Conservation (phyloP, 176 grass and related monocot species). For the Hsuehochloa calcarea region DNA sequence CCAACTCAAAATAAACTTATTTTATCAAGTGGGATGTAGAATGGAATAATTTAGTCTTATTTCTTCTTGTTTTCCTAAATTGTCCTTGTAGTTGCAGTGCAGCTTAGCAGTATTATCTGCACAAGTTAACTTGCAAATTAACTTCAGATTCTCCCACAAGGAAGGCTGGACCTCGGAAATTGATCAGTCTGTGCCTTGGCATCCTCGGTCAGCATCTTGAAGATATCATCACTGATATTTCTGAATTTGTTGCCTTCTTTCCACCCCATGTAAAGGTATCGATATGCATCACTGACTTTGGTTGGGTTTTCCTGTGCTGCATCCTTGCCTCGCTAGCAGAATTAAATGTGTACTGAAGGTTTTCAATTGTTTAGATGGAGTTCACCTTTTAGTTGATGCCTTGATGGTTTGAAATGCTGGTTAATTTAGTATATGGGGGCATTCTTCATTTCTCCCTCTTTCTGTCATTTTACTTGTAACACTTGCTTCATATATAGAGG, state of each 20-base stretch:
- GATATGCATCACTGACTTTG: background rate
- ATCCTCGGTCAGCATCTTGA: conserved; percentile 87
- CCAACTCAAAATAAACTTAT: background rate
- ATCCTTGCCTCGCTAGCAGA: background rate
- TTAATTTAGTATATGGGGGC: background rate
- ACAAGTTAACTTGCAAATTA: background rate
- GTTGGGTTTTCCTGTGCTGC: background rate
- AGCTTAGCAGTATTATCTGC: background rate
- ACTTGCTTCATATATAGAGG: background rate
- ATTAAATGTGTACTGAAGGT: background rate
- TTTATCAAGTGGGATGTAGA: background rate
- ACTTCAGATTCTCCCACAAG: conserved; percentile 61
- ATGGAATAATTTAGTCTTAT: background rate
- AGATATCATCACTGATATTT: conserved; percentile 75
- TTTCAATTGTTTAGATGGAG: background rate
- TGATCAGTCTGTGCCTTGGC: conserved; percentile 82
- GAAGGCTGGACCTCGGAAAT: conserved; percentile 60
- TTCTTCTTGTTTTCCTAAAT: background rate
- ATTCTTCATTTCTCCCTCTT: background rate
- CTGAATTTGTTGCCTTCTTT: conserved; percentile 63
- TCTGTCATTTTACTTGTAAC: conserved; percentile 12
- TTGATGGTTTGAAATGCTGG: background rate
- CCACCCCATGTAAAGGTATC: conserved; percentile 89
- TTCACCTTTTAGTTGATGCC: background rate
- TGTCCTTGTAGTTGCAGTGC: background rate